Conservation (phyloP, 2,329 filamentous ascomycete genomes). For the Leptographium radiaticola region DNA sequence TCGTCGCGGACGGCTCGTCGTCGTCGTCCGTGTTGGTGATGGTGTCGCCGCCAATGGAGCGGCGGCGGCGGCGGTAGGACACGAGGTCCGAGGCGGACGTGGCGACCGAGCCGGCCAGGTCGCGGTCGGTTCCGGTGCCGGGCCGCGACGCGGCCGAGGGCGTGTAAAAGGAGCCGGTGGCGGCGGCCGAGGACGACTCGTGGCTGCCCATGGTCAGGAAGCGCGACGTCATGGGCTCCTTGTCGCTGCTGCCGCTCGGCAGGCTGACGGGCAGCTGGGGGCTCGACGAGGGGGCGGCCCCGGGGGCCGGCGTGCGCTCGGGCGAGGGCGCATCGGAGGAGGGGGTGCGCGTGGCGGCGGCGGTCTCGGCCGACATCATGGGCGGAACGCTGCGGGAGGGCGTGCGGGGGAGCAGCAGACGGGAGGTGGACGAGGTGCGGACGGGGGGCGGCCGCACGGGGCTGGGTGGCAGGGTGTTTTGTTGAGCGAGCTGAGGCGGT, state of each 20-base stretch:
- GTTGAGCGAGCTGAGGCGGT: too few relatives aligned
- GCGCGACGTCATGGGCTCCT: constrained; percentile 40
- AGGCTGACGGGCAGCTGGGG: constrained; percentile 19
- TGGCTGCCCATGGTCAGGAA: constrained; percentile 34
- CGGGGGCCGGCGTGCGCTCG: neutral
- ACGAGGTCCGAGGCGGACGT: neutral
- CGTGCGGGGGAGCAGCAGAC: constrained; percentile 41
- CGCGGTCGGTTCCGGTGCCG: constrained; percentile 10
- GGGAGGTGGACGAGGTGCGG: constrained; percentile 20
- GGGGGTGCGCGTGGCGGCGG: constrained; percentile 19
- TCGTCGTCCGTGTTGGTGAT: neutral
- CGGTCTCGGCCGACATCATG: constrained; percentile 46
- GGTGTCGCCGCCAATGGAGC: constrained; percentile 26
- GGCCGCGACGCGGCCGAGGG: constrained; percentile 16
- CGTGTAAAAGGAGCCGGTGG: constrained; percentile 39
- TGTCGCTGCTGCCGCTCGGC: constrained; percentile 27
- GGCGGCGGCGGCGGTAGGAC: constrained; percentile 12
- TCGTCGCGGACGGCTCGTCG: neutral
- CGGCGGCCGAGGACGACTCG: constrained; percentile 33
- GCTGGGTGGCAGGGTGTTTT: too few relatives aligned
- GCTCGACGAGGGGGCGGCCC: constrained; percentile 14
- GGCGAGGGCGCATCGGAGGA: neutral
- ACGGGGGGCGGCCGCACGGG: neutral
- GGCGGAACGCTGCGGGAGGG: constrained; percentile 49
- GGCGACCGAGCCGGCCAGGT: constrained; percentile 15